phyloP scores from a whole-genome alignment of 1,284 basidiomycete species.

The Rhodotorula mucilaginosa region DNA sequence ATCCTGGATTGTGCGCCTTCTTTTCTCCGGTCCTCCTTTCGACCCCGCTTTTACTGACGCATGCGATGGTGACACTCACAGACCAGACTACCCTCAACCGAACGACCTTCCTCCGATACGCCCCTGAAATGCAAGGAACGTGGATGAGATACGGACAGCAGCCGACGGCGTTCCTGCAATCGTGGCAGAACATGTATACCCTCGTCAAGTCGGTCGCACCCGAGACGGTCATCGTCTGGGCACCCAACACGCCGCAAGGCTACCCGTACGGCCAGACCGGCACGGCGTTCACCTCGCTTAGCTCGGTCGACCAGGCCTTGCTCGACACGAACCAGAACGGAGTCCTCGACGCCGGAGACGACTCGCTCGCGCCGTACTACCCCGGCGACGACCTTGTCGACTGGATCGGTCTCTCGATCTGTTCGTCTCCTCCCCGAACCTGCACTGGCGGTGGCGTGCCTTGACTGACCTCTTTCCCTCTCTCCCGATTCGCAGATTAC shows the following conservation, averaged over 20 bases:
- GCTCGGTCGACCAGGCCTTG: constrained; percentile 40
- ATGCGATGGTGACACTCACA: neutral
- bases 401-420: constrained; percentile 47
- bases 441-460: neutral
- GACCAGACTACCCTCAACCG: constrained; percentile 42
- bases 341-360: constrained; percentile 39
- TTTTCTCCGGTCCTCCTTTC: neutral
- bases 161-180: constrained; percentile 41
- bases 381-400: constrained; percentile 47
- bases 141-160: constrained; percentile 47
- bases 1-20: constrained; percentile 37
- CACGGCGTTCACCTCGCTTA: constrained; percentile 6
- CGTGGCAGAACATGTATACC: constrained; percentile 43
- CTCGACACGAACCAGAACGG: constrained; percentile 46
- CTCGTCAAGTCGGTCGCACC: constrained; percentile 44
- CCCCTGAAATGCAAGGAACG: constrained; percentile 47
- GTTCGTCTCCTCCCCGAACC: constrained; percentile 3
- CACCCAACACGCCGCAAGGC: constrained; percentile 46
- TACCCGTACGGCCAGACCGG: constrained; percentile 42
- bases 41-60: neutral
- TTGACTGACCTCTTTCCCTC: neutral
- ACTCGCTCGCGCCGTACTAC: constrained; percentile 45
- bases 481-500: constrained; percentile 25
- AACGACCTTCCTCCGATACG: constrained; percentile 46
- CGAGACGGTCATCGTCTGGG: constrained; percentile 46